These are phyloP conservation scores for Fraxinus americana DNA, from an alignment of 257 asterid species.

Conservation along the genomic window DNA sequence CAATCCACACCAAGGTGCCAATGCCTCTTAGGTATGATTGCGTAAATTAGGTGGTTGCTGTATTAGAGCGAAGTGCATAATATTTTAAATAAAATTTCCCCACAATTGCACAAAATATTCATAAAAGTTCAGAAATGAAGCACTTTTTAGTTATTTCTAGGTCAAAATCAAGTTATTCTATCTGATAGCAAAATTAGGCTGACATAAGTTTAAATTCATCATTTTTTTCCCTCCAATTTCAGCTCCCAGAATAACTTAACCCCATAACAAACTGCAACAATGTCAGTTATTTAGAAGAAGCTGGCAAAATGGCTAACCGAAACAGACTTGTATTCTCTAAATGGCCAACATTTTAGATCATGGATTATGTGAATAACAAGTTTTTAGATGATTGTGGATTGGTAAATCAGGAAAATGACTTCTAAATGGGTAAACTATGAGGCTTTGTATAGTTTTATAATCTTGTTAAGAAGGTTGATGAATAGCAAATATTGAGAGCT, in stretches of 20 bases:
- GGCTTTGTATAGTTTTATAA: not conserved
- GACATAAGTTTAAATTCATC: not conserved
- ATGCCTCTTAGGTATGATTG: conserved; percentile 2
- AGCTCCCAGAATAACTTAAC: not conserved
- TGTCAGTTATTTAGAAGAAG: not conserved
- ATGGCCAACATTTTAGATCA: not conserved
- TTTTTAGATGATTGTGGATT: not conserved
- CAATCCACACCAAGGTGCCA: not conserved
- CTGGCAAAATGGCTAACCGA: not conserved
- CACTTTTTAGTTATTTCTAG: not conserved
- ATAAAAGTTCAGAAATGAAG: not conserved
- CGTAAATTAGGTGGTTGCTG: conserved; percentile 1
- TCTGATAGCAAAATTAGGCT: not conserved
- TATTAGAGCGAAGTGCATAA: conserved; percentile 11
- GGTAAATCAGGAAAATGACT: not conserved
- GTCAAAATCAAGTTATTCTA: not conserved
- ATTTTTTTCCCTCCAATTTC: not conserved
- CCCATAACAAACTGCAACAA: not conserved
- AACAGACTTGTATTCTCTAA: not conserved
- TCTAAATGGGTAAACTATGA: not conserved
- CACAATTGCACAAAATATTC: conserved; percentile 8
- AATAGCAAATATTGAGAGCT: not conserved
- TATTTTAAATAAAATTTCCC: not conserved
- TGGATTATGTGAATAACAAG: not conserved
- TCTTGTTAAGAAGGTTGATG: not conserved